These are phyloP conservation scores for Tranzscheliella williamsii DNA, from an alignment of 1,284 basidiomycete species.

Conservation along the genomic window DNA sequence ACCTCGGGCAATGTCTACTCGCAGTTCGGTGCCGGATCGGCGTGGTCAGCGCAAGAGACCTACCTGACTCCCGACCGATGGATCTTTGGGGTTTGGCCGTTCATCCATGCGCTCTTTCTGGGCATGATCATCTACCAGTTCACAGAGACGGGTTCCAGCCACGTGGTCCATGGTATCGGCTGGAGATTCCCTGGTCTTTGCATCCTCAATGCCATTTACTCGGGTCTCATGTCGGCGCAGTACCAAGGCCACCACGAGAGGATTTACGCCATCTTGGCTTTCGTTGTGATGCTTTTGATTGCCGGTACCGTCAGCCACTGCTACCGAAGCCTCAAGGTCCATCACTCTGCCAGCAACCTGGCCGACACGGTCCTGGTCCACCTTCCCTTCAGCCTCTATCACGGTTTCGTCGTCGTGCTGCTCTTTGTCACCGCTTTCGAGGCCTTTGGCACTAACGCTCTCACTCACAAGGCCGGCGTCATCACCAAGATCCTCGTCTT, in stretches of 20 bases:
- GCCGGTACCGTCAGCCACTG: slow-evolving; percentile 82
- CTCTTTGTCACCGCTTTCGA: slow-evolving; percentile 85
- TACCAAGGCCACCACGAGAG: slow-evolving; percentile 59
- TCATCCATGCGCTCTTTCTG: slow-evolving; percentile 83
- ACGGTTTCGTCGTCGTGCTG: slow-evolving; percentile 91
- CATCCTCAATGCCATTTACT: slow-evolving; percentile 80
- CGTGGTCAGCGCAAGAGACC: slow-evolving; percentile 66
- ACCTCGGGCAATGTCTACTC: slow-evolving; percentile 86
- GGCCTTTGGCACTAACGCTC: slow-evolving; percentile 81
- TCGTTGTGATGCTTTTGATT: slow-evolving; percentile 82
- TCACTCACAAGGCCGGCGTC: slow-evolving; percentile 71
- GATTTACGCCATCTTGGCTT: slow-evolving; percentile 77
- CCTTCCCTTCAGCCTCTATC: slow-evolving; percentile 67
- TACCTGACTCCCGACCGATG: slow-evolving; percentile 88
- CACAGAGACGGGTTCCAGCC: slow-evolving; percentile 71
- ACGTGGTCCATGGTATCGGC: slow-evolving; percentile 80
- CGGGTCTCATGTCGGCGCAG: slow-evolving; percentile 66
- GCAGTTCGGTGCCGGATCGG: slow-evolving; percentile 64
- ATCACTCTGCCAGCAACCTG: slow-evolving; percentile 69
- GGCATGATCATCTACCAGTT: slow-evolving; percentile 64
- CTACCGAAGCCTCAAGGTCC: slow-evolving; percentile 88
- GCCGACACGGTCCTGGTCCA: slow-evolving; percentile 65
- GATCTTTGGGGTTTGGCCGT: slow-evolving; percentile 76
- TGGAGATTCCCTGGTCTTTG: slow-evolving; percentile 87
- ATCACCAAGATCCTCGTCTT: slow-evolving; percentile 94